phyloP scores from a whole-genome alignment of 2,329 filamentous ascomycete species.

The Aureobasidium sp. region DNA sequence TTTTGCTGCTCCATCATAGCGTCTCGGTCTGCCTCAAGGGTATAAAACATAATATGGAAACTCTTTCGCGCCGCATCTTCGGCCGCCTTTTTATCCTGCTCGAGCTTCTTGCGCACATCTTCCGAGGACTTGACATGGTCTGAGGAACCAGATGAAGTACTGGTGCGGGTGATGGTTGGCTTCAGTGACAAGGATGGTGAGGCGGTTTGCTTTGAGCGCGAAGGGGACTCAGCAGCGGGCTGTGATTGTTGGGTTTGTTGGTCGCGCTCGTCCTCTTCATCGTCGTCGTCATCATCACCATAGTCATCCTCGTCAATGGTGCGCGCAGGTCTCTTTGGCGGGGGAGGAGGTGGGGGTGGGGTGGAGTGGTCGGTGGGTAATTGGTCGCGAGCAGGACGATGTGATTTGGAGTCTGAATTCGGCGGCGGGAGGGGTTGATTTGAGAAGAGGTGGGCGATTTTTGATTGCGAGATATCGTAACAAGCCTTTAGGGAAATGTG shows the following conservation, averaged over 20 bases:
- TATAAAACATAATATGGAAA: constrained; percentile 92
- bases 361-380: not conserved
- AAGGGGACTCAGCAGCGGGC: constrained; percentile 30
- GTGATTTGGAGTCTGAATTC: not conserved
- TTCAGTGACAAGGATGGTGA: constrained; percentile 57
- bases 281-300: constrained; percentile 54
- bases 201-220: constrained; percentile 45
- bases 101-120: constrained; percentile 84
- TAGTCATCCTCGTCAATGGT: constrained; percentile 73
- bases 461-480: constrained; percentile 68
- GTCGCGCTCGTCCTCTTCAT: constrained; percentile 34
- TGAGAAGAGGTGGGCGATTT: constrained; percentile 67
- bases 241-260: constrained; percentile 16
- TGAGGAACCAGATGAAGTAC: constrained; percentile 39
- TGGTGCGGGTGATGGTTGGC: constrained; percentile 51
- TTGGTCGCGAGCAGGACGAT: not conserved
- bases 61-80: constrained; percentile 83
- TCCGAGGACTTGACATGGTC: constrained; percentile 63
- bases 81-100: constrained; percentile 82
- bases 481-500: constrained; percentile 60
- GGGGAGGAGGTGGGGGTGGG: constrained; percentile 25
- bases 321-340: constrained; percentile 66
- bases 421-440: constrained; percentile 20
- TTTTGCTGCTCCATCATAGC: constrained; percentile 98
- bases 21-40: constrained; percentile 85